Base-by-base conservation (phyloP, 2,329 filamentous ascomycete genomes). In the Xylariaceae sp. region DNA sequence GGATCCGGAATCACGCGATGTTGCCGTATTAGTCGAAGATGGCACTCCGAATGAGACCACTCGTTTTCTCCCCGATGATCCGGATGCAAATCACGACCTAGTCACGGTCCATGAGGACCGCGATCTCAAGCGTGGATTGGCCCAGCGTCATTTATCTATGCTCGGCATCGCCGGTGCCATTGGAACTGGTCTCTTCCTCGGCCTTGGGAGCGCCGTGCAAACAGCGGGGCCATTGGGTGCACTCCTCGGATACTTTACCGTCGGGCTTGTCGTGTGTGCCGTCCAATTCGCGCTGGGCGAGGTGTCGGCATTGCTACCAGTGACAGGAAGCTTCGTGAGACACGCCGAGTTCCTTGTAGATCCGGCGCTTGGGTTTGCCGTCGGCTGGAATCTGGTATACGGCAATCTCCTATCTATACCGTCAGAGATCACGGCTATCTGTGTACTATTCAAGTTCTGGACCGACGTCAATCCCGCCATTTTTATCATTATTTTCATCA, bases 371-470 rank as follows among this genome's bases (percentile, higher is more conserved):
- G 79, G 78, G 3, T 80, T 80, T 51, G 78, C 78, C 49, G 70
- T 79, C 47, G 78, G 78, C 19, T 79, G 75, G 75, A 80, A 80
- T 60, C 64, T 80, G 47, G 77, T 80, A 9, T 81, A 83, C 54
- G 79, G 79, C 45, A 80, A 79, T 59, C 65, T 77, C 47, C 67
- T 82, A 60, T 76, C 76, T 44, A 76, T 84, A 27, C 78, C 79
- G 3, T 73, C 80, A 52, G 84, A 87, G 66, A 84, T 86, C 55
- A 79, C 80, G 0, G 84, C 84, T 8, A 80, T 82, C 19, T 78
- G 80, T 43, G 80, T 86, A 1, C 71, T 87, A 27, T 82, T 86
- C 56, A 72, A 82, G 61, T 85, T 79, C 63, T 87, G 84, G 84
- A 79, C 80, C 3, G 79, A 84, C 57, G 72, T 84, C 58, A 76